phyloP scores from a whole-genome alignment of 305 asterid species.

The Andrographis paniculata region DNA sequence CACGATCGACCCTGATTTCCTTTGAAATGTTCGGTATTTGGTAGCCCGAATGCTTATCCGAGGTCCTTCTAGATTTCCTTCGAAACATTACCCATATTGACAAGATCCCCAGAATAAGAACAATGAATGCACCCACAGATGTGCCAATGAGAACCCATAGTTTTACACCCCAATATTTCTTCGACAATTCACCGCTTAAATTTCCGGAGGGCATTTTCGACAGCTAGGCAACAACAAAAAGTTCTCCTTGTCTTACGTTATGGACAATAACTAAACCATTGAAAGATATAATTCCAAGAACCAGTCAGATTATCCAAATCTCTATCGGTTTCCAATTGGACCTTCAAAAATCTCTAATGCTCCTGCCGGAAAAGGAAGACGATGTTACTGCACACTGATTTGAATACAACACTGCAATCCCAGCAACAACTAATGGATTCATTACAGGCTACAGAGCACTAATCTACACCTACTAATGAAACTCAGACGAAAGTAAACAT shows the following conservation, averaged over 20 bases:
- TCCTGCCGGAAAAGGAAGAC: too few species aligned
- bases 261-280: conserved; percentile 28
- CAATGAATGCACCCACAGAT: conserved; percentile 66
- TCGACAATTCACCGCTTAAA: conserved; percentile 48
- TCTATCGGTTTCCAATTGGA: too few species aligned
- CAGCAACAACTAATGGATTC: too few species aligned
- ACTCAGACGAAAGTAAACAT: too few species aligned
- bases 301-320: too few species aligned
- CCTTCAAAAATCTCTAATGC: too few species aligned
- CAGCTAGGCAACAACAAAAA: conserved; percentile 12
- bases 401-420: too few species aligned
- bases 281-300: too few species aligned
- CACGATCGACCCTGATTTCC: conserved; percentile 71
- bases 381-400: too few species aligned
- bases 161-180: conserved; percentile 57
- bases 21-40: conserved; percentile 76
- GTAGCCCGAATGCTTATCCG: conserved; percentile 34
- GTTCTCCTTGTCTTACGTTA: conserved; percentile 13
- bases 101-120: conserved; percentile 61
- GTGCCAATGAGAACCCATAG: conserved; percentile 80
- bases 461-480: too few species aligned
- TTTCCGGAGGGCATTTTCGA: conserved; percentile 53
- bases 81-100: conserved; percentile 65
- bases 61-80: conserved; percentile 53
- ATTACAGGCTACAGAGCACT: too few species aligned